Evolutionary conservation across 148 eudicot genomes (phyloP), one percentile per base, ranked within the genome.

Genomic region (Dysphania ambrosioides): DNA sequence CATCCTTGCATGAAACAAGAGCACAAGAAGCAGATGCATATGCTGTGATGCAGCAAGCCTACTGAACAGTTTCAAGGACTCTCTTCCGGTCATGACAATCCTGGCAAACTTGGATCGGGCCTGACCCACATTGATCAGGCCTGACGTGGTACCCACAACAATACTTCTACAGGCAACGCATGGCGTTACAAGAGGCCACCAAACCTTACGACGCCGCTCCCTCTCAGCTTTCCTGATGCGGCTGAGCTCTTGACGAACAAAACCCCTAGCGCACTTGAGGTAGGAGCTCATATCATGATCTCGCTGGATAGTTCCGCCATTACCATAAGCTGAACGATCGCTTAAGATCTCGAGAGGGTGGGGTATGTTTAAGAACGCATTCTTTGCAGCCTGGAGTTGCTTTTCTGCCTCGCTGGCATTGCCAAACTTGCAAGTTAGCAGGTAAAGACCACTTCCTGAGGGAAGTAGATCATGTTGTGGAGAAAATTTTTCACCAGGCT

Each of bases 311-410:
- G 86, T 77, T 56, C 99, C 99, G 8, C 82, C 92, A 1, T 88
- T 83, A 29, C 98, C 98, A 62, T 92, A 95, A 38, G 99, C 93
- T 0, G 91, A 75, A 9, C 94, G 97, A 79, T 92, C 96, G 27
- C 96, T 95, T 38, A 95, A 75, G 75, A 90, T 92, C 86, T 92
- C 99, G 1, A 95, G 92, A 10, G 99, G 99, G 78, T 95, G 99
- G 2, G 99, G 99, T 35, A 83, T 81, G 85, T 92, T 95, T 60
- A 95, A 57, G 70, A 95, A 92, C 29, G 80, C 84, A 0, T 74
- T 55, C 65, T 84, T 84, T 62, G 99, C 99, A 29, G 96, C 91
- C 29, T 77, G 86, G 68, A 89, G 78, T 70, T 79, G 85, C 76
- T 85, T 89, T 81, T 89, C 90, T 6, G 88, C 83, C 77, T 91